Evolutionary conservation across 495 filamentous ascomycete species (phyloP).

Genomic region (Bacidia rubella): DNA sequence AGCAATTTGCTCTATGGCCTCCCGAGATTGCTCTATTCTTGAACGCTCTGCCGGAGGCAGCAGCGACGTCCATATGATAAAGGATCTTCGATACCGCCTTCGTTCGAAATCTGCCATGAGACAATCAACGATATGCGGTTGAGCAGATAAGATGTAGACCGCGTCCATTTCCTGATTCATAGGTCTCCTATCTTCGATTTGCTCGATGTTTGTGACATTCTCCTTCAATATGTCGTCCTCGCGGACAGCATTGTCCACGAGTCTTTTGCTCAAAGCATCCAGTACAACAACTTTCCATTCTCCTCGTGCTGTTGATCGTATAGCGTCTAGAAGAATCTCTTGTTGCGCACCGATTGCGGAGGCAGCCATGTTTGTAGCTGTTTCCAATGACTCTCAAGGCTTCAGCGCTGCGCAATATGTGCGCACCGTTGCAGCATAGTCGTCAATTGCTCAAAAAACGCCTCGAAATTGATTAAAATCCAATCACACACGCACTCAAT

Average conservation of each 20-base stretch:
- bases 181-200: conserved; percentile 70
- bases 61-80: conserved; percentile 76
- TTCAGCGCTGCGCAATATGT: not conserved
- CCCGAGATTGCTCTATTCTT: conserved; percentile 42
- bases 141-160: conserved; percentile 76
- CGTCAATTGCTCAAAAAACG: too few species aligned
- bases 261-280: conserved; percentile 62
- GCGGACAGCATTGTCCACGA: conserved; percentile 77
- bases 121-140: conserved; percentile 80
- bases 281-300: conserved; percentile 90
- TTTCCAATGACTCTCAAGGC: not conserved
- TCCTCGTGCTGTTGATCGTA: conserved; percentile 43
- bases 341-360: conserved; percentile 39
- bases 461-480: too few species aligned
- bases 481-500: too few species aligned
- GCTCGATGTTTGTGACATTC: conserved; percentile 88
- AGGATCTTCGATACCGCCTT: conserved; percentile 57
- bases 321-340: conserved; percentile 44
- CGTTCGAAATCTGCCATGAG: conserved; percentile 82
- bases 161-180: conserved; percentile 82
- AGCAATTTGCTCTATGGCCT: conserved; percentile 59
- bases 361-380: conserved; percentile 29
- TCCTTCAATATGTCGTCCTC: conserved; percentile 92
- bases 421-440: too few species aligned
- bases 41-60: conserved; percentile 40